These are phyloP conservation scores for Benincasa hispida DNA, from an alignment of 306 rosid genomes.

Conservation along the genomic window DNA sequence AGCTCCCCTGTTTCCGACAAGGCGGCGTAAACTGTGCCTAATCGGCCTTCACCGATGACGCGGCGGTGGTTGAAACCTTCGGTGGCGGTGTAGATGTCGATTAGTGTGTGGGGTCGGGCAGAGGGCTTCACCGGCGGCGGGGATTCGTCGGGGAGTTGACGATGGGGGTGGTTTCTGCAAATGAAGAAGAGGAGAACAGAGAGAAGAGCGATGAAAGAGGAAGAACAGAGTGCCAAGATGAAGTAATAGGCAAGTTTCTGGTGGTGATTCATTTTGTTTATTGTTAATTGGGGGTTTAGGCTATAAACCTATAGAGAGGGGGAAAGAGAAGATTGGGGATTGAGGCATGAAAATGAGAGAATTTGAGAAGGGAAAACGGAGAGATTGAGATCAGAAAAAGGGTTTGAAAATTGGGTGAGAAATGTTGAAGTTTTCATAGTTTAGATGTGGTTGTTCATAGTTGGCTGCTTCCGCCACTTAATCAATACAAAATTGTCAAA, in stretches of 20 bases:
- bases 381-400: not conserved
- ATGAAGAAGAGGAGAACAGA: conserved; percentile 31
- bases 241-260: conserved; percentile 32
- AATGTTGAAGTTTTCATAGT: conserved; percentile 17
- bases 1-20: conserved; percentile 21
- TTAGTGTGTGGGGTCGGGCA: conserved; percentile 39
- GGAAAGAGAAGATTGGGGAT: not conserved
- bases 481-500: conserved; percentile 8
- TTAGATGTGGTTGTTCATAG: conserved; percentile 32
- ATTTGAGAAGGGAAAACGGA: conserved; percentile 5
- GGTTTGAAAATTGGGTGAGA: conserved; percentile 32
- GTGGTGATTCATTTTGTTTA: conserved; percentile 22
- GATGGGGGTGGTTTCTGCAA: conserved; percentile 40
- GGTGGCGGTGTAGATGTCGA: conserved; percentile 50
- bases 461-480: conserved; percentile 31
- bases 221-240: conserved; percentile 29
- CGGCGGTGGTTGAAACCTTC: conserved; percentile 63
- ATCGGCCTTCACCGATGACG: conserved; percentile 57
- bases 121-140: conserved; percentile 21
- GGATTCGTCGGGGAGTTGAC: conserved; percentile 23
- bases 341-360: conserved; percentile 1
- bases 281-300: not conserved
- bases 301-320: not conserved
- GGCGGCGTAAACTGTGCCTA: conserved; percentile 76
- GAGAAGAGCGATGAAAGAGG: conserved; percentile 17